Percentiles rank a stretch among this genome's conserved stretches.
phyloP scores from a whole-genome alignment of 169 alveolate genomes.

The Hepatocystis sp. region DNA sequence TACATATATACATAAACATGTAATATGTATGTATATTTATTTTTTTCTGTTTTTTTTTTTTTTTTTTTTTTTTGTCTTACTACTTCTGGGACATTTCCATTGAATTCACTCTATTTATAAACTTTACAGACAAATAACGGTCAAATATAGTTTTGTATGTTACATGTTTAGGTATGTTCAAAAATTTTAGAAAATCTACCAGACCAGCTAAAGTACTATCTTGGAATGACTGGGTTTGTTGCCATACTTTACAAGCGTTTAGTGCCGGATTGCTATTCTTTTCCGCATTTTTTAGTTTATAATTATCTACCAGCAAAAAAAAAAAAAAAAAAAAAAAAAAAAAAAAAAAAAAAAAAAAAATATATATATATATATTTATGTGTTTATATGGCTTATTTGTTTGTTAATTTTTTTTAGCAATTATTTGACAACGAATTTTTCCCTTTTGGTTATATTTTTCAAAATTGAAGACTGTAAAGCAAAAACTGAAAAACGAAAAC shows the following conservation, averaged over 20 bases:
- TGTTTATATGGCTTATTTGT: no score
- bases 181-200: slow-evolving; percentile 82
- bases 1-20: background rate
- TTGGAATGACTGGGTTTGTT: slow-evolving; percentile 84
- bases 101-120: slow-evolving; percentile 77
- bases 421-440: no score
- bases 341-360: background rate
- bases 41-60: background rate
- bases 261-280: slow-evolving; percentile 84
- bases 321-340: background rate
- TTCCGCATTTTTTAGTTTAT: slow-evolving; percentile 78
- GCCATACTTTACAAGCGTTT: slow-evolving; percentile 87
- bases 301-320: slow-evolving; percentile 77
- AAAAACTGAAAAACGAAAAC: no score
- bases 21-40: background rate
- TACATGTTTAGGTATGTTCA: slow-evolving; percentile 82
- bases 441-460: no score
- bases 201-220: slow-evolving; percentile 82
- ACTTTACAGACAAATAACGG: slow-evolving; percentile 78
- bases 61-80: slow-evolving; percentile 11
- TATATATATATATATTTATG: no score
- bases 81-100: slow-evolving; percentile 40
- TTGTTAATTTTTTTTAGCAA: no score
- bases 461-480: no score
- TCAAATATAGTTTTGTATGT: slow-evolving; percentile 82